Evolutionary conservation across 148 eudicot species (phyloP).

Genomic region (Arctostaphylos glauca): DNA sequence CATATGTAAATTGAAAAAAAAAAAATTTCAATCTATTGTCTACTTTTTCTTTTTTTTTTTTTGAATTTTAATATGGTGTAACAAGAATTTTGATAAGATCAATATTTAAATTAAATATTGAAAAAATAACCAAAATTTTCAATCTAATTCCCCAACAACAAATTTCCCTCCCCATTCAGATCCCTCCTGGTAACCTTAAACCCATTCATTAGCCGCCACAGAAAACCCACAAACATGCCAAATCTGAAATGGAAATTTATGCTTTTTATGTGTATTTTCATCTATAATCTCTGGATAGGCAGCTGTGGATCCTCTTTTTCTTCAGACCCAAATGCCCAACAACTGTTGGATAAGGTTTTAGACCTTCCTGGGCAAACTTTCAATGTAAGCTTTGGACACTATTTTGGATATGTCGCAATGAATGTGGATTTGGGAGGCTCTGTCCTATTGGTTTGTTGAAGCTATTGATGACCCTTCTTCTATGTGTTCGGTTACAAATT

Average conservation of each 20-base stretch:
- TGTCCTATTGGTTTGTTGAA: constrained; percentile 82
- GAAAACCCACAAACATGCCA: constrained; percentile 26
- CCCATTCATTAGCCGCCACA: background rate
- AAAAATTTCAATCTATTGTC: too few species aligned
- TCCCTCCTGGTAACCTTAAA: constrained; percentile 1
- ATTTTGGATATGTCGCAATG: constrained; percentile 72
- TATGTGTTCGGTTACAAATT: background rate
- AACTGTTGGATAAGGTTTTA: constrained; percentile 41
- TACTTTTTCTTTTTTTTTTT: too few species aligned
- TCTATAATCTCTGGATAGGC: constrained; percentile 21
- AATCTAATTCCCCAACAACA: background rate
- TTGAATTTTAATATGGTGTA: too few species aligned
- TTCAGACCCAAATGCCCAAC: constrained; percentile 40
- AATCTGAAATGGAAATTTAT: constrained; percentile 29
- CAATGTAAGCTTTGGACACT: constrained; percentile 62
- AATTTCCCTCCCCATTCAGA: background rate
- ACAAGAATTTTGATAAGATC: too few species aligned
- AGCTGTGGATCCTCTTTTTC: constrained; percentile 21
- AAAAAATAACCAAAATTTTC: too few species aligned
- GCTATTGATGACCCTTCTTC: constrained; percentile 66
- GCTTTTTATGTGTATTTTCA: constrained; percentile 20
- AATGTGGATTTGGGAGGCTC: constrained; percentile 56
- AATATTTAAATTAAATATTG: too few species aligned
- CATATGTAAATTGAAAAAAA: too few species aligned
- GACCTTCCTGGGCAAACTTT: constrained; percentile 68